Conservation (phyloP, 2,329 filamentous ascomycete genomes). For the Calonectria pseudoreteaudii region DNA sequence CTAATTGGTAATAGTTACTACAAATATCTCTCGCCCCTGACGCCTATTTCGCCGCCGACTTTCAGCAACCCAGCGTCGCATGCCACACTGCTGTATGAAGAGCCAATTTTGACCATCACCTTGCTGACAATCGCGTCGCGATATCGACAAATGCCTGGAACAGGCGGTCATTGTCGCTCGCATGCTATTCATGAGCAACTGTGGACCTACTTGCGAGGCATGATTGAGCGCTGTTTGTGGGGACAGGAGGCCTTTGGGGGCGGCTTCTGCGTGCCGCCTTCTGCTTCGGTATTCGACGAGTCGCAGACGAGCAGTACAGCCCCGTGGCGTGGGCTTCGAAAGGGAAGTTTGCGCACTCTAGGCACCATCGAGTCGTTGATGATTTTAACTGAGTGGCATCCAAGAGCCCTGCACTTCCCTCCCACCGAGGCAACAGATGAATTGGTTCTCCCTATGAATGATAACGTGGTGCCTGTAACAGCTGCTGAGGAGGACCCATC, state of each 20-base stretch:
- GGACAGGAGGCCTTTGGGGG: constrained; percentile 96
- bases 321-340: constrained; percentile 76
- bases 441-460: constrained; percentile 72
- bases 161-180: constrained; percentile 84
- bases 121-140: constrained; percentile 91
- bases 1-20: constrained; percentile 76
- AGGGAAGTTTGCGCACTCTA: constrained; percentile 86
- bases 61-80: constrained; percentile 87
- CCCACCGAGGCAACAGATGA: constrained; percentile 81
- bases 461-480: constrained; percentile 56
- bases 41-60: constrained; percentile 92
- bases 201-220: constrained; percentile 92
- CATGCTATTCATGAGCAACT: constrained; percentile 95
- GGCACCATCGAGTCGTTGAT: constrained; percentile 95
- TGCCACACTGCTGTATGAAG: constrained; percentile 83
- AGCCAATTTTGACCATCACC: constrained; percentile 92
- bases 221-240: constrained; percentile 96
- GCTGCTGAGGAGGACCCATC: constrained; percentile 51
- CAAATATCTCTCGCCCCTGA: constrained; percentile 88
- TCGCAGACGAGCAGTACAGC: constrained; percentile 75
- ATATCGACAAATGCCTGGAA: constrained; percentile 83
- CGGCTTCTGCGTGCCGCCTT: constrained; percentile 81
- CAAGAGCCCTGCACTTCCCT: constrained; percentile 92
- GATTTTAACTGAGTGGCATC: constrained; percentile 97
- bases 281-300: constrained; percentile 62